Percentiles rank a stretch among this genome's conserved stretches.
phyloP scores from a whole-genome alignment of 441 rosid species.

The Daphne laureola region DNA sequence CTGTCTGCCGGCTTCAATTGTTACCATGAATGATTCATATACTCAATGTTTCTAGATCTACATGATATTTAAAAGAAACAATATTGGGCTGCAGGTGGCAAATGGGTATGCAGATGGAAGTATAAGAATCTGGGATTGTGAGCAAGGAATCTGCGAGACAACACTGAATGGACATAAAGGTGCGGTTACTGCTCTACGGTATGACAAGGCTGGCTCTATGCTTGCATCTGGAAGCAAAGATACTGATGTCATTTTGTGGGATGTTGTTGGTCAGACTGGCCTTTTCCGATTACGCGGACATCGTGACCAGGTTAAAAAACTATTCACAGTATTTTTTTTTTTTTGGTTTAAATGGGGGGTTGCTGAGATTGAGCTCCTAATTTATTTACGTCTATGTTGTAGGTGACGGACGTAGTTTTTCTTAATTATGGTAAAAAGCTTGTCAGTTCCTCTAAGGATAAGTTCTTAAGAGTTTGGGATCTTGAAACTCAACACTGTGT shows the following conservation, averaged over 20 bases:
- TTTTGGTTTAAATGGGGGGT: neutral
- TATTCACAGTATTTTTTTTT: neutral
- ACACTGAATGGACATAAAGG: slow-evolving; percentile 82
- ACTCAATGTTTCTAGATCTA: neutral
- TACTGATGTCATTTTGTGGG: slow-evolving; percentile 85
- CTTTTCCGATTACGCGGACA: slow-evolving; percentile 89
- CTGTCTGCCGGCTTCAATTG: too few relatives aligned
- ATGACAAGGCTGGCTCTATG: slow-evolving; percentile 54
- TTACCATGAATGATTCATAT: too few relatives aligned
- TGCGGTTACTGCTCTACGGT: slow-evolving; percentile 69
- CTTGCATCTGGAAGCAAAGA: slow-evolving; percentile 97
- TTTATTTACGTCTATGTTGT: slow-evolving; percentile 19
- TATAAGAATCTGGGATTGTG: slow-evolving; percentile 77
- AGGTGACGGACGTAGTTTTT: slow-evolving; percentile 91
- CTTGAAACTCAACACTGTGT: slow-evolving; percentile 90
- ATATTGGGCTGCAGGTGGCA: slow-evolving; percentile 43
- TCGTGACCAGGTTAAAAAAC: slow-evolving; percentile 71
- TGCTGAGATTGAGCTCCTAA: slow-evolving; percentile 3
- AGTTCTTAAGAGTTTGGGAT: slow-evolving; percentile 96
- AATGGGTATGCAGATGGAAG: slow-evolving; percentile 82
- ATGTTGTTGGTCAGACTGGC: slow-evolving; percentile 79
- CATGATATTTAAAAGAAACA: neutral
- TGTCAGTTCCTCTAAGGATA: slow-evolving; percentile 92
- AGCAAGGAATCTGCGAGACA: slow-evolving; percentile 69
- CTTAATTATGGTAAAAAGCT: slow-evolving; percentile 83